A percentile compares a stretch with the other conserved stretches of the same genome.
Evolutionary conservation across 768 basidiomycete species (phyloP).

Genomic region (Candolleomyces aberdarensis): DNA sequence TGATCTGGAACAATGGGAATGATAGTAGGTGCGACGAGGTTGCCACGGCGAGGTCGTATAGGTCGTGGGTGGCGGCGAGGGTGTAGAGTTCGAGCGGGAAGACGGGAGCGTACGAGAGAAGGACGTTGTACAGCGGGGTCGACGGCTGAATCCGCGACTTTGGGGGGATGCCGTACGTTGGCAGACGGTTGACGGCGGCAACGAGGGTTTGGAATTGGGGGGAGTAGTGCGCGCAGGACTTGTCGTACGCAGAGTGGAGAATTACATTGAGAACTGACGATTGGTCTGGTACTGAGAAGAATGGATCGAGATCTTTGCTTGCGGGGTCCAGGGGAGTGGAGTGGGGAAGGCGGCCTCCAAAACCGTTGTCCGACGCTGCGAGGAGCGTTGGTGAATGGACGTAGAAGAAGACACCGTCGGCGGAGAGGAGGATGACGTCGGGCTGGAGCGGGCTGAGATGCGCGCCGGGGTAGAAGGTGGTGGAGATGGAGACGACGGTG

Average conservation of each 20-base stretch:
- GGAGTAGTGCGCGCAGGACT: conserved; percentile 72
- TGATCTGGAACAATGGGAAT: conserved; percentile 61
- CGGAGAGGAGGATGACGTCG: conserved; percentile 64
- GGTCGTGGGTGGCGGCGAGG: conserved; percentile 61
- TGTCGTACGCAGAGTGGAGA: conserved; percentile 68
- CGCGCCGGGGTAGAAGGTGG: conserved; percentile 75
- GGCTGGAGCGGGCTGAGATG: conserved; percentile 53
- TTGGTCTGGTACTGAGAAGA: conserved; percentile 59
- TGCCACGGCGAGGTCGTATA: conserved; percentile 72
- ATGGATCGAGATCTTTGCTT: conserved; percentile 43
- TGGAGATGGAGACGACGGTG: conserved; percentile 70
- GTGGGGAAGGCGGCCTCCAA: conserved; percentile 53
- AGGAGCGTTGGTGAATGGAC: conserved; percentile 62
- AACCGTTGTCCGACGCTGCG: conserved; percentile 58
- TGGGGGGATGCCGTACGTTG: conserved; percentile 57
- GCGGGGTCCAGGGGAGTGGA: conserved; percentile 27
- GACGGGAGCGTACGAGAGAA: conserved; percentile 66
- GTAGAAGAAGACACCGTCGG: conserved; percentile 84
- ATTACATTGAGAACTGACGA: conserved; percentile 68
- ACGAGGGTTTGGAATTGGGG: conserved; percentile 60
- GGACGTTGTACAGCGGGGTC: conserved; percentile 53
- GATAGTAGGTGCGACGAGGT: conserved; percentile 74
- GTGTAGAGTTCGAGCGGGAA: conserved; percentile 72
- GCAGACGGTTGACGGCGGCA: conserved; percentile 53
- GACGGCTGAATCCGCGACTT: conserved; percentile 44